These are phyloP conservation scores for Colletotrichum spinosum DNA, from an alignment of 2,329 filamentous ascomycete genomes.

Conservation along the genomic window DNA sequence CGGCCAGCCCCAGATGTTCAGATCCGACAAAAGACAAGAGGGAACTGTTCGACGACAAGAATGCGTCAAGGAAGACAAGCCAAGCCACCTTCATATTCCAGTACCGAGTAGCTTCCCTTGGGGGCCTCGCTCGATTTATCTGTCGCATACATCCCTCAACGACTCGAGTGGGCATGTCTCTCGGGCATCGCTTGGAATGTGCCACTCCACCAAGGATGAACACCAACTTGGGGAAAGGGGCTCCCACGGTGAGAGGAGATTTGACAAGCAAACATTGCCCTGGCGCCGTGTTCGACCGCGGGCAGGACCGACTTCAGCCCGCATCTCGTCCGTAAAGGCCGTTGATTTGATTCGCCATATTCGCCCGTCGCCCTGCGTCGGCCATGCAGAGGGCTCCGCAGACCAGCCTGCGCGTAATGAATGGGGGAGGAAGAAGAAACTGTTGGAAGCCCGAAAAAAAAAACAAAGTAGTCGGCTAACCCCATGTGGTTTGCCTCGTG, in stretches of 20 bases:
- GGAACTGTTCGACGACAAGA: neutral
- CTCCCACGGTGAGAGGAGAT: neutral
- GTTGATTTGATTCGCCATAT: conserved; percentile 1
- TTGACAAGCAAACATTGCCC: conserved; percentile 2
- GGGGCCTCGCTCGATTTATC: neutral
- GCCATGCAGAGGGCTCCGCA: neutral
- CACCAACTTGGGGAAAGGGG: neutral
- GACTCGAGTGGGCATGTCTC: neutral
- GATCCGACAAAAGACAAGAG: neutral
- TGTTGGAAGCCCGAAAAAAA: conserved; percentile 4
- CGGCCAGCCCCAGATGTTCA: neutral
- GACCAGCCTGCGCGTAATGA: neutral
- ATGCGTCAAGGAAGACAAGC: neutral
- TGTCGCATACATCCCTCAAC: neutral
- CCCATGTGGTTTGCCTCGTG: neutral
- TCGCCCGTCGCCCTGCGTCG: neutral
- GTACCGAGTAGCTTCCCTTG: neutral
- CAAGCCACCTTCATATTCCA: neutral
- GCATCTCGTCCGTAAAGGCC: too few species aligned
- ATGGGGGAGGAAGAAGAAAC: conserved; percentile 16
- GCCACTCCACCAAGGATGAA: neutral
- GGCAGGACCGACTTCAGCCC: neutral
- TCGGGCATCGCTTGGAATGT: conserved; percentile 1
- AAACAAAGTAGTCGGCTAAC: neutral
- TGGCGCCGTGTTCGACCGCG: neutral